Conservation (phyloP, 169 alveolate species). For the Blepharisma undulans region DNA sequence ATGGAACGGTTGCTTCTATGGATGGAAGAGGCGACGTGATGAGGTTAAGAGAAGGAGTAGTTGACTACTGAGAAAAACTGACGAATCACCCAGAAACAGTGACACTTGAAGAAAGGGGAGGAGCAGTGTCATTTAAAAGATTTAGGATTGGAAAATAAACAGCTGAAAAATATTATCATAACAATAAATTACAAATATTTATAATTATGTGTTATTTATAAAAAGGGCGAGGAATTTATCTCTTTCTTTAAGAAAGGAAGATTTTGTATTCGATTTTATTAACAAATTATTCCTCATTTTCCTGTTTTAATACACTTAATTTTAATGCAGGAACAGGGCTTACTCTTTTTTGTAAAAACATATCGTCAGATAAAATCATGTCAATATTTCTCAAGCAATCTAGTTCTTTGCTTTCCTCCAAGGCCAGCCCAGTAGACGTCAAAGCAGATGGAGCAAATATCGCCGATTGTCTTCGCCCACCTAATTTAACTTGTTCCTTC, state of each 20-base stretch:
- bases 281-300: background rate
- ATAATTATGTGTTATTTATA: no score
- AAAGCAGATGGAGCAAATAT: background rate
- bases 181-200: no score
- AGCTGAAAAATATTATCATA: background rate
- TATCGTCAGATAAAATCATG: background rate
- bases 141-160: background rate
- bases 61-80: background rate
- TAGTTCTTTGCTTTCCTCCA: background rate
- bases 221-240: background rate
- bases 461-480: background rate
- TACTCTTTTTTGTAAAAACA: background rate
- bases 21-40: constrained; percentile 37
- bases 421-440: background rate
- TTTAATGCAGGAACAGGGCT: background rate
- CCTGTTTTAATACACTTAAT: background rate
- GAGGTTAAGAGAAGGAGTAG: background rate
- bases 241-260: background rate
- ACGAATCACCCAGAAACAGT: background rate
- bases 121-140: background rate
- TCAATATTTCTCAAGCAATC: background rate
- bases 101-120: background rate
- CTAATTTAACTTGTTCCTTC: background rate
- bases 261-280: background rate
- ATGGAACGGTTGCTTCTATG: constrained; percentile 46